Evolutionary conservation across 2,329 filamentous ascomycete species (phyloP), one percentile per base, ranked within the genome.

Genomic region (Ophiocordyceps unilateralis): DNA sequence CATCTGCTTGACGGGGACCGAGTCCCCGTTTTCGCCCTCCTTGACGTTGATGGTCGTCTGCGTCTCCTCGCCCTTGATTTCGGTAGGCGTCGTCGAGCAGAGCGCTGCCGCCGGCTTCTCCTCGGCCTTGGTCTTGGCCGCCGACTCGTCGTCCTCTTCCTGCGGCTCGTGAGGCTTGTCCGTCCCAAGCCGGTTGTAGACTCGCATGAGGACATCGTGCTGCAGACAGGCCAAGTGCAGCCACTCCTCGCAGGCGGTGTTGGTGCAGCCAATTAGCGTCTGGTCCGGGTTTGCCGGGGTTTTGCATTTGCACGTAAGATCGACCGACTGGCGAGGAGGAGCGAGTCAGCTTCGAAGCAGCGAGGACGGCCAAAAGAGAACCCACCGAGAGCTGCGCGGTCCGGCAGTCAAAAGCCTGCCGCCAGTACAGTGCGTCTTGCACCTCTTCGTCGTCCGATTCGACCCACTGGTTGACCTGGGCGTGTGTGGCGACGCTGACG

Each of bases 371-470:
- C n/a, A n/a, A n/a, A n/a, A n/a, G 24, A 12, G 15, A 17, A 34
- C 4, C 51, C 64, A 78, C 76, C 41, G 75, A 77, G 21, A 79
- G 64, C 48, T 76, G 70, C 45, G 68, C 60, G 28, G 66, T 74
- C 38, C 68, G 62, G 43, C 72, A 67, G 50, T 81, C 72, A 24
- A 76, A 70, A 0, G 72, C 75, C 52, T 81, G 77, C 19, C 77
- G 64, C 75, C 76, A 81, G 53, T 78, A 81, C 4, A 79, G 58
- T 14, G 67, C 70, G 45, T 68, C 63, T 45, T 75, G 69, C 0
- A 74, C 66, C 50, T 78, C 72, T 15, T 78, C 73, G 45, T 85
- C 78, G 46, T 81, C 74, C 22, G 73, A 64, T 51, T 87, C 82
- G 36, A 76, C 70, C 77, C 81, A 84, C 50, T 81, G 72, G 45